A percentile compares a stretch with the other conserved stretches of the same genome.
Evolutionary conservation across 2,329 filamentous ascomycete genomes (phyloP).

Genomic region (Ceratocystis eucalypticola): DNA sequence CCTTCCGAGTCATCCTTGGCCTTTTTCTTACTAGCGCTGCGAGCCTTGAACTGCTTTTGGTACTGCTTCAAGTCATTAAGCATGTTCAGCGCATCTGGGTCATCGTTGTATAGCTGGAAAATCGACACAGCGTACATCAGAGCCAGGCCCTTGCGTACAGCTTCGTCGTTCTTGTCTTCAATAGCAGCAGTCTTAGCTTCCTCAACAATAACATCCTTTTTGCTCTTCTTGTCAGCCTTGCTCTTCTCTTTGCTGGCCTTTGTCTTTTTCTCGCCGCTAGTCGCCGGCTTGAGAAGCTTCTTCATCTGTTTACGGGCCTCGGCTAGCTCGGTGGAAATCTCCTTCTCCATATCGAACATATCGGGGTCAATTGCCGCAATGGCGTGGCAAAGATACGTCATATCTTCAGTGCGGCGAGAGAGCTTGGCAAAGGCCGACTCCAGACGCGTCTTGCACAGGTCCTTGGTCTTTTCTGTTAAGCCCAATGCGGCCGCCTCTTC

Average conservation of each 20-base stretch:
- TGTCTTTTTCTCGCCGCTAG: conserved; percentile 23
- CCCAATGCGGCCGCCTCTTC: conserved; percentile 30
- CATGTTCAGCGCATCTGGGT: conserved; percentile 70
- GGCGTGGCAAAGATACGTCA: conserved; percentile 39
- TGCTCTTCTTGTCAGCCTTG: conserved; percentile 8
- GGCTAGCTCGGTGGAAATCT: conserved; percentile 39
- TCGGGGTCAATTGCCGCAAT: conserved; percentile 40
- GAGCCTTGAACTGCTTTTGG: conserved; percentile 49
- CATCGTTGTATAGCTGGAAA: conserved; percentile 80
- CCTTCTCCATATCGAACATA: conserved; percentile 42
- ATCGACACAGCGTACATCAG: conserved; percentile 74
- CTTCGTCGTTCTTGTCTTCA: conserved; percentile 27
- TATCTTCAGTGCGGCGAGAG: conserved; percentile 40
- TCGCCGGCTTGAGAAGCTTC: conserved; percentile 36
- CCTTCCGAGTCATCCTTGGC: conserved; percentile 29
- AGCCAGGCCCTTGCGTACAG: conserved; percentile 50
- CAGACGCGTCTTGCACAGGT: conserved; percentile 43
- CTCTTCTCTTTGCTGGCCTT: not conserved
- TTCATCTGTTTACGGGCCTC: conserved; percentile 40
- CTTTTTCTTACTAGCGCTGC: conserved; percentile 34
- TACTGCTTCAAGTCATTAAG: conserved; percentile 70
- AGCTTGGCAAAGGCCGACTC: conserved; percentile 46
- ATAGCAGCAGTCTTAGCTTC: conserved; percentile 20
- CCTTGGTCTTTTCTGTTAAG: conserved; percentile 39
- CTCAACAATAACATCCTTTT: not conserved